Conservation (phyloP, 371 early-diverging fungal genomes). For the Mucor irregularis region DNA sequence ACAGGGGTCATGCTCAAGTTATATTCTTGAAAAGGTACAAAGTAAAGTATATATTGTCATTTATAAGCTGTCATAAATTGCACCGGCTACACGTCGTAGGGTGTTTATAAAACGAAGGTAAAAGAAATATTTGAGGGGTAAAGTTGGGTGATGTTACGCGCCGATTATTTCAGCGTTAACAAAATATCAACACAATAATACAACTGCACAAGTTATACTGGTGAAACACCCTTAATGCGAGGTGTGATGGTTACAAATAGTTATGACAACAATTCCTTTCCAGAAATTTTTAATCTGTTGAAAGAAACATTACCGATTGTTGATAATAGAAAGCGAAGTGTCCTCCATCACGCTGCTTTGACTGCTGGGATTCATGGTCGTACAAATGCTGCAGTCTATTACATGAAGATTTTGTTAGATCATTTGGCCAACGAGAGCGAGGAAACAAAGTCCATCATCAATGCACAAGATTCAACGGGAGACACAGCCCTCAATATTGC, state of each 20-base stretch:
- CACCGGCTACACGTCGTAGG: too few relatives aligned
- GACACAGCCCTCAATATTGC: conserved; percentile 59
- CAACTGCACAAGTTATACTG: conserved; percentile 64
- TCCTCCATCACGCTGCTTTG: conserved; percentile 87
- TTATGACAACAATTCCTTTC: conserved; percentile 79
- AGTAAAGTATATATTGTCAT: too few relatives aligned
- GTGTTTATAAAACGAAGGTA: too few relatives aligned
- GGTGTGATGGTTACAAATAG: conserved; percentile 84
- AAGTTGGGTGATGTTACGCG: too few relatives aligned
- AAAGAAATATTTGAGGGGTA: too few relatives aligned
- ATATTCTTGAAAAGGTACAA: too few relatives aligned
- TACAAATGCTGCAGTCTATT: conserved; percentile 68
- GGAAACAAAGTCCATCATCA: neutral
- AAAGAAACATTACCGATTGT: conserved; percentile 60
- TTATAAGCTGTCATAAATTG: too few relatives aligned
- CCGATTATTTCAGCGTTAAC: too few relatives aligned
- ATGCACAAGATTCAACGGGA: conserved; percentile 17
- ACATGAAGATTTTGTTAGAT: conserved; percentile 68
- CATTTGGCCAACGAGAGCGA: neutral
- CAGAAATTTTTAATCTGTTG: conserved; percentile 70
- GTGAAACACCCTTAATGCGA: conserved; percentile 86
- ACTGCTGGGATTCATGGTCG: conserved; percentile 65
- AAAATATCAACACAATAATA: too few relatives aligned
- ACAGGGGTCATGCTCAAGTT: too few relatives aligned
- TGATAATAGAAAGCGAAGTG: conserved; percentile 75